Evolutionary conservation across 2,329 filamentous ascomycete genomes (phyloP), one percentile per base, ranked within the genome.

Genomic region (Stylonectria norvegica): DNA sequence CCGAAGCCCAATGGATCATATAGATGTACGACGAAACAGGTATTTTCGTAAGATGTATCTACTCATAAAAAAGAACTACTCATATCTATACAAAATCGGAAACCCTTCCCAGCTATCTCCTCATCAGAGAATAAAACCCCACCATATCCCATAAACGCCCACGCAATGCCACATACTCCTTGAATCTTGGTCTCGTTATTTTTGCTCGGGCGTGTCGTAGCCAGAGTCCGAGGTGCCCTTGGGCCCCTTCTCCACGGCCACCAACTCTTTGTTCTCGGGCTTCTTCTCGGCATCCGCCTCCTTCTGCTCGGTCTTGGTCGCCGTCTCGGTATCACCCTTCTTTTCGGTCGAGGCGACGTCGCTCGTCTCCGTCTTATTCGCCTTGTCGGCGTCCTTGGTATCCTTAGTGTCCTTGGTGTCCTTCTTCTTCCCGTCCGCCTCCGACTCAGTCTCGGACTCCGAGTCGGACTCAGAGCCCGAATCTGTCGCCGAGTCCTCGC

Each of bases 141-240:
- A 25, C 22, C 22, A 7, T 25, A 25, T 25, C 7, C 22, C 22
- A 25, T 25, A 25, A 25, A 12, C 22, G 7, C 8, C 12, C 12
- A 12, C 22, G 7, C 8, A 25, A 25, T 12, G 22, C 22, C 8
- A 25, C 22, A 25, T 25, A 25, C 12, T 7, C 22, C 22, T 25
- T 12, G 12, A 25, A 8, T 12, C 22, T 12, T n/a, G n/a, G n/a
- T 25, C 22, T 25, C 22, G 22, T 25, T 8, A 25, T 25, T 25
- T 7, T 9, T 34, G 30, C 29, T 57, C 55, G 15, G 54, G 54
- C 18, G 59, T 62, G 31, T 62, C 59, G 39, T 63, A 63, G 27
- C 61, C 61, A 19, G 61, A 63, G 43, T 63, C 61, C 12, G 61
- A 64, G 7, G 52, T 52, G 18, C 48, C 53, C 56, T 63, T 63